A percentile compares a stretch with the other conserved stretches of the same genome.
Evolutionary conservation across 306 rosid genomes (phyloP).

Genomic region (Quercus agrifolia): DNA sequence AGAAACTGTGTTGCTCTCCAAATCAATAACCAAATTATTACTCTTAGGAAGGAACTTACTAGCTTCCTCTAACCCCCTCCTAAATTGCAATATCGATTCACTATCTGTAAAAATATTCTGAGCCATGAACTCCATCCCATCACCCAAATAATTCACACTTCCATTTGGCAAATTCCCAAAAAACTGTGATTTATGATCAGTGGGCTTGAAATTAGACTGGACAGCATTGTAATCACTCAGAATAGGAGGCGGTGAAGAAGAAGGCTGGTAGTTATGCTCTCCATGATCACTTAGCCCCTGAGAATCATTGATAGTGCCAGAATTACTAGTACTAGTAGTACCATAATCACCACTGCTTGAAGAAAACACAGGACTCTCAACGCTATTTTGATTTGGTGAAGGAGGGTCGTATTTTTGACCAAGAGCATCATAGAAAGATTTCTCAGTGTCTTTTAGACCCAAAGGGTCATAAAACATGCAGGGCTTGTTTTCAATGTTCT

Average conservation of each 20-base stretch:
- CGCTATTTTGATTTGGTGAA: not conserved
- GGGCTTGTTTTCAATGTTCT: no score
- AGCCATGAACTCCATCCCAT: not conserved
- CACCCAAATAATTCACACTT: not conserved
- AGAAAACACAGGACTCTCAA: conserved; percentile 24
- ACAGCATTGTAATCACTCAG: not conserved
- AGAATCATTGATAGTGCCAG: conserved; percentile 11
- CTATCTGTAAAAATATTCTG: not conserved
- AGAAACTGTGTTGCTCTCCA: no score
- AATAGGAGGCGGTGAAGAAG: not conserved
- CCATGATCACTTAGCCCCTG: not conserved
- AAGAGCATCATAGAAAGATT: no score
- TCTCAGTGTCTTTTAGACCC: no score
- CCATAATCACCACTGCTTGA: conserved; percentile 5
- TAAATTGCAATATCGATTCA: not conserved
- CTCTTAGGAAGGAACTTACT: not conserved
- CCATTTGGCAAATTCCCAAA: not conserved
- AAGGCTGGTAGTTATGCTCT: not conserved
- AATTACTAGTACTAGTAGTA: conserved; percentile 24
- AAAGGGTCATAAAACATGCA: no score
- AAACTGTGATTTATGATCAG: not conserved
- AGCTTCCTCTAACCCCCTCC: conserved; percentile 4
- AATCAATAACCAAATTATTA: no score
- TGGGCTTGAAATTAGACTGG: not conserved
- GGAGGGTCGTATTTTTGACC: not conserved